These are phyloP conservation scores for Backusella westeae DNA, from an alignment of 192 early-diverging fungal genomes.

Conservation along the genomic window DNA sequence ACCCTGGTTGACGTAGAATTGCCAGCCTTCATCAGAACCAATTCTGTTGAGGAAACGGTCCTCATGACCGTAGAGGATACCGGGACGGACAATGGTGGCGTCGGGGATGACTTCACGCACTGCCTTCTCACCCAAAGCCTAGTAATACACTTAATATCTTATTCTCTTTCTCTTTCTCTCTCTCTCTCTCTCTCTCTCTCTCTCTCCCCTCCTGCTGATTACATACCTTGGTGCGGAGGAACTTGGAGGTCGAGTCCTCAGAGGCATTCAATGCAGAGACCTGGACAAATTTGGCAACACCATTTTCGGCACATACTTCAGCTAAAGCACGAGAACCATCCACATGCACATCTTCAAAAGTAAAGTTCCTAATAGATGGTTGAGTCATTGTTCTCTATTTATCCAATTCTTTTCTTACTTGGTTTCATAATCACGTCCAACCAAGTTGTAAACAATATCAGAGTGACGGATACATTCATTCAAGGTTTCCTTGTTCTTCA, in stretches of 20 bases:
- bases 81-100: slow-evolving; percentile 91
- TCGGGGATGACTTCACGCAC: slow-evolving; percentile 89
- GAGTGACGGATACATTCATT: slow-evolving; percentile 86
- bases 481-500: slow-evolving; percentile 84
- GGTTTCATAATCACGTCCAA: slow-evolving; percentile 89
- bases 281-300: slow-evolving; percentile 86
- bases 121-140: slow-evolving; percentile 88
- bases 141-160: slow-evolving; percentile 1
- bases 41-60: slow-evolving; percentile 92
- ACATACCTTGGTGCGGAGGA: slow-evolving; percentile 81
- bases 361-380: slow-evolving; percentile 73
- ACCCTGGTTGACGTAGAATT: slow-evolving; percentile 67
- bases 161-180: not conserved
- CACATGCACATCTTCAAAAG: slow-evolving; percentile 80
- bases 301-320: slow-evolving; percentile 70
- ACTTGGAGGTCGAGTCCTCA: slow-evolving; percentile 71
- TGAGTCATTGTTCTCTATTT: not conserved
- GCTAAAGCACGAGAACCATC: slow-evolving; percentile 83
- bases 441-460: slow-evolving; percentile 93
- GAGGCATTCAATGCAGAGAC: slow-evolving; percentile 83
- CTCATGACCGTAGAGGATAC: slow-evolving; percentile 87
- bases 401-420: slow-evolving; percentile 48
- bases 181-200: not conserved
- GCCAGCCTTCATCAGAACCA: slow-evolving; percentile 56
- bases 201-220: not conserved